These are phyloP conservation scores for Fusarium nurragi DNA, from an alignment of 2,329 filamentous ascomycete genomes.

Conservation along the genomic window DNA sequence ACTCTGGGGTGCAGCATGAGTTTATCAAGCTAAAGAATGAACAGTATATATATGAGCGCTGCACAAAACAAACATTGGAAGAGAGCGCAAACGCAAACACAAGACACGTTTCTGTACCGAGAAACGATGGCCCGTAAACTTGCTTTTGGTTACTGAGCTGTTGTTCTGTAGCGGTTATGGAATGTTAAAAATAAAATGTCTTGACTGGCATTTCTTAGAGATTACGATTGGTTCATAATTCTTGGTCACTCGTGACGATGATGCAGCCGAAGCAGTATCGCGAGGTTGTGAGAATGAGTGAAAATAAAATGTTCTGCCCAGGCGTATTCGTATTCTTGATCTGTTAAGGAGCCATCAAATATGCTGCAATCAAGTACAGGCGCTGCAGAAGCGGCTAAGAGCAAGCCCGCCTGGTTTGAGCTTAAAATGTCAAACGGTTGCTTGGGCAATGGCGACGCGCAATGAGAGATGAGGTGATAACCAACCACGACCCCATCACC, in stretches of 20 bases:
- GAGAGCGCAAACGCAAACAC: slow-evolving; percentile 11
- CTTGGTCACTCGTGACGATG: slow-evolving; percentile 2
- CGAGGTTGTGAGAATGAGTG: not conserved
- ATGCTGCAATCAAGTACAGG: not conserved
- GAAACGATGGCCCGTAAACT: not conserved
- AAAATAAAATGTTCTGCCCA: not conserved
- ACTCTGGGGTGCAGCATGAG: slow-evolving; percentile 17
- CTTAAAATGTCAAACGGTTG: slow-evolving; percentile 30
- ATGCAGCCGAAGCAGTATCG: slow-evolving; percentile 14
- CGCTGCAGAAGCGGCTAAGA: slow-evolving; percentile 5
- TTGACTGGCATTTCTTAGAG: not conserved
- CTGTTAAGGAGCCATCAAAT: not conserved
- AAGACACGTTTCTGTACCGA: not conserved
- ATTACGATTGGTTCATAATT: slow-evolving; percentile 19
- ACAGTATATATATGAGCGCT: not conserved
- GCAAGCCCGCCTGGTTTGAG: slow-evolving; percentile 10
- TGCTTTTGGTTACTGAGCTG: not conserved
- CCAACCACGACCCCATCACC: slow-evolving; percentile 26
- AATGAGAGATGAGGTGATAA: slow-evolving; percentile 10
- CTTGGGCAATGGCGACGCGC: slow-evolving; percentile 45
- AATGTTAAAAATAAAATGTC: not conserved
- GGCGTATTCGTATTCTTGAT: slow-evolving; percentile 3
- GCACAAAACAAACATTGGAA: not conserved
- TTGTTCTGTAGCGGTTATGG: slow-evolving; percentile 7
- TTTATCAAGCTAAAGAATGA: not conserved